A percentile compares a stretch with the other conserved stretches of the same genome.
phyloP scores from a whole-genome alignment of 1,284 basidiomycete genomes.

The Pseudozyma pruni region DNA sequence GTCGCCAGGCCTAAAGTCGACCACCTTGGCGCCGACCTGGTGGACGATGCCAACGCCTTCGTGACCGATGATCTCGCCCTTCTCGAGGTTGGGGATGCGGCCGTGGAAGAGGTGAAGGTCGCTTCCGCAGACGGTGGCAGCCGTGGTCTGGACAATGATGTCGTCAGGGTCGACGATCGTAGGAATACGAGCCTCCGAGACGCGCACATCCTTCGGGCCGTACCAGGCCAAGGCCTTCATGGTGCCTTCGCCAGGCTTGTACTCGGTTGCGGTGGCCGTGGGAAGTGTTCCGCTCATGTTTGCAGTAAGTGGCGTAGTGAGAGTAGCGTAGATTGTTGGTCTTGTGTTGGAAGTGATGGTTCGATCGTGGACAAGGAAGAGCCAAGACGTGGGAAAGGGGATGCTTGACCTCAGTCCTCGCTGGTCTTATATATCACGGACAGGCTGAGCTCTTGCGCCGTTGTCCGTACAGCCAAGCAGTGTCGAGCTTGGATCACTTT shows the following conservation, averaged over 20 bases:
- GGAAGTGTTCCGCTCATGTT: conserved; percentile 12
- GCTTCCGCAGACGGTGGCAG: conserved; percentile 76
- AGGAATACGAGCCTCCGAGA: conserved; percentile 71
- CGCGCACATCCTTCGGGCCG: conserved; percentile 71
- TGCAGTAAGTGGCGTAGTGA: not conserved
- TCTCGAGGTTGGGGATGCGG: conserved; percentile 75
- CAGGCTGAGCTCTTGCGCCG: too few relatives aligned
- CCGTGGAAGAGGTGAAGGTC: conserved; percentile 53
- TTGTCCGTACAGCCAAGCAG: too few relatives aligned
- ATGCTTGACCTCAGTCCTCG: too few relatives aligned
- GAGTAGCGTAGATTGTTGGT: too few relatives aligned
- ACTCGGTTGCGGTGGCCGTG: conserved; percentile 22
- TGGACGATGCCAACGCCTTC: conserved; percentile 60
- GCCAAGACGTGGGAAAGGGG: too few relatives aligned
- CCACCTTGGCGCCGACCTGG: conserved; percentile 51
- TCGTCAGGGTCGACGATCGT: conserved; percentile 77
- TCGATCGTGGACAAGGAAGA: too few relatives aligned
- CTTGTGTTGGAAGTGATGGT: too few relatives aligned
- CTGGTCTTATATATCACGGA: too few relatives aligned
- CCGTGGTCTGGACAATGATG: conserved; percentile 77
- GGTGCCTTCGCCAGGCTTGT: conserved; percentile 30
- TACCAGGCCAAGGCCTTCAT: conserved; percentile 77
- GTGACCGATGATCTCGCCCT: conserved; percentile 73
- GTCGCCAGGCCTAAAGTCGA: conserved; percentile 52
- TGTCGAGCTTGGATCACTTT: too few relatives aligned